Base-by-base conservation (phyloP, 2,329 filamentous ascomycete genomes). In the Hawksworthiomyces lignivorus region DNA sequence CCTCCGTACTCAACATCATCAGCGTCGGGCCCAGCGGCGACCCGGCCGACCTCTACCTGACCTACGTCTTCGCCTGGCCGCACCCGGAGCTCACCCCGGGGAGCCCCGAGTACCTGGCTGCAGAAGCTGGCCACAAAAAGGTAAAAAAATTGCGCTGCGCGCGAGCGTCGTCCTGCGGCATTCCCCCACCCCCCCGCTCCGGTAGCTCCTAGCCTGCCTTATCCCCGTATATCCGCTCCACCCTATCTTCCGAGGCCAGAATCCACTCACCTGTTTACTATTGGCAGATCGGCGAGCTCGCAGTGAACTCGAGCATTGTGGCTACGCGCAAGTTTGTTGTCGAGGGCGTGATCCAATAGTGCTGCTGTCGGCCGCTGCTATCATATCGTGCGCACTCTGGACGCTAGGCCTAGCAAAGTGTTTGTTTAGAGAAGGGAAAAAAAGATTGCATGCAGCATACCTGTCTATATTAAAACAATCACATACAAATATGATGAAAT, bases 41-140 rank as follows among this genome's bases (percentile, higher is more conserved):
- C 19, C 39, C 50, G 6, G 36, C 45, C 2, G 54, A 59, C 20
- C 35, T 62, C 24, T 56, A 49, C 34, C 45, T 63, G 50, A 62
- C 60, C 11, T 62, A 58, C 44, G 46, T 54, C 2, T 63, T 62
- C 48, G 52, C 55, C 20, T 58, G 59, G 56, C 49, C 49, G 38
- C 44, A 55, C 39, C 38, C 48, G 7, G 50, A 43, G 1, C 44
- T 56, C 3, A 48, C 39, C 34, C 43, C 39, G 35, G 54, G 52
- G 29, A 50, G 49, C 21, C 49, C 51, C 17, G 50, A 50, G 22
- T 51, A 46, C 15, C 30, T 26, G 35, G 47, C 38, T 24, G 38
- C 53, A 36, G 43, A 50, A 49, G 53, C 33, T 5, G 34, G 17
- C 42, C 50, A 54, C 39, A 46, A 51, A 36, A 44, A 52, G 49